Evolutionary conservation across 1,139 yeast genomes (phyloP).

Genomic region (Kodamaea arcana): DNA sequence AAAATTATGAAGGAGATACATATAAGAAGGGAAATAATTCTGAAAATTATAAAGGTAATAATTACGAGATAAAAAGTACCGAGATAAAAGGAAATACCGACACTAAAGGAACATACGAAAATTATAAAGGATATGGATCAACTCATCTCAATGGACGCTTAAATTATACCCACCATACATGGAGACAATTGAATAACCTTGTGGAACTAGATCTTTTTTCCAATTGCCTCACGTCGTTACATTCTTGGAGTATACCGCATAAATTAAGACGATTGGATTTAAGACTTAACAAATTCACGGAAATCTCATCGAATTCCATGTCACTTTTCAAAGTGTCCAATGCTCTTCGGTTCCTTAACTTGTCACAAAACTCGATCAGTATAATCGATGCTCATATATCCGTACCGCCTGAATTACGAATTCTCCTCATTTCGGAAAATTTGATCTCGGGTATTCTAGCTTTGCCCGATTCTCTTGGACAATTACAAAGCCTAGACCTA

Average conservation of each 20-base stretch:
- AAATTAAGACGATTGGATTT: conserved; percentile 21
- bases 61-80: no score
- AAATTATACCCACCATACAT: no score
- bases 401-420: conserved; percentile 9
- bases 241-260: conserved; percentile 24
- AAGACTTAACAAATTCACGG: conserved; percentile 16
- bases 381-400: conserved; percentile 12
- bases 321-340: conserved; percentile 5
- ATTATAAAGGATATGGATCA: no score
- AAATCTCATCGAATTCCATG: conserved; percentile 7
- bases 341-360: conserved; percentile 6
- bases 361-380: conserved; percentile 14
- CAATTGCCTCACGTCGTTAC: conserved; percentile 19
- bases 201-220: conserved; percentile 21
- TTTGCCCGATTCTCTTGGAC: conserved; percentile 6
- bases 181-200: conserved; percentile 23
- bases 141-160: no score
- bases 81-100: not conserved
- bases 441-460: conserved; percentile 5
- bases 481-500: conserved; percentile 19
- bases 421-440: conserved; percentile 7
- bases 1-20: not conserved
- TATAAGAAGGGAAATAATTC: not conserved
- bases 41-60: no score
- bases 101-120: no score